These are phyloP conservation scores for Acanthamoeba pearcei DNA, from an alignment of 208 protist species.

Conservation along the genomic window DNA sequence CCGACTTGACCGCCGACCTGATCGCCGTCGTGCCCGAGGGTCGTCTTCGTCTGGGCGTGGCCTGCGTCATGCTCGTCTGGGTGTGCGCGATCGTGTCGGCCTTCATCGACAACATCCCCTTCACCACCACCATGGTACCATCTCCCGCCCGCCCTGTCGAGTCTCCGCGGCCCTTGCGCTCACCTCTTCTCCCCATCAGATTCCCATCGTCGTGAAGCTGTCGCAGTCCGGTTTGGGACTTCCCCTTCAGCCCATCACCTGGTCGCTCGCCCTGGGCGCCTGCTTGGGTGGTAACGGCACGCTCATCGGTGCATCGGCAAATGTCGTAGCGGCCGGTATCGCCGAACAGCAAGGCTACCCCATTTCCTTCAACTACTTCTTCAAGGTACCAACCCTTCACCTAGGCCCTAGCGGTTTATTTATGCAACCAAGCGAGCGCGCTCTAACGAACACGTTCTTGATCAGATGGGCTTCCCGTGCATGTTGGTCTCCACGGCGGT, in stretches of 20 bases:
- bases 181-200: conserved; percentile 78
- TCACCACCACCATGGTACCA: conserved; percentile 39
- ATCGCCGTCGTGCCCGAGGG: conserved; percentile 64
- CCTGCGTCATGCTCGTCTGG: conserved; percentile 82
- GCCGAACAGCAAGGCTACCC: conserved; percentile 77
- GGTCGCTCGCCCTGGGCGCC: conserved; percentile 85
- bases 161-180: conserved; percentile 78
- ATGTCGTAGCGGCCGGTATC: conserved; percentile 85
- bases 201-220: conserved; percentile 81
- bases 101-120: conserved; percentile 80
- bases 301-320: conserved; percentile 86
- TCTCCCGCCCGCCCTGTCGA: conserved; percentile 68
- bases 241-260: conserved; percentile 85
- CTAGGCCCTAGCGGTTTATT: background rate
- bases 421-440: background rate
- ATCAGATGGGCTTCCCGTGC: conserved; percentile 81
- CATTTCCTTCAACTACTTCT: conserved; percentile 83
- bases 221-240: conserved; percentile 78
- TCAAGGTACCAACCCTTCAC: conserved; percentile 19
- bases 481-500: conserved; percentile 81
- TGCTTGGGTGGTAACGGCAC: conserved; percentile 89
- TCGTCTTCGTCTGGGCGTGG: conserved; percentile 61
- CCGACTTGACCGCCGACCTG: conserved; percentile 52
- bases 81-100: conserved; percentile 80
- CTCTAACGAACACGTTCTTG: background rate